Conservation (phyloP, 2,329 filamentous ascomycete genomes). For the Phaeosphaeriaceae sp. region DNA sequence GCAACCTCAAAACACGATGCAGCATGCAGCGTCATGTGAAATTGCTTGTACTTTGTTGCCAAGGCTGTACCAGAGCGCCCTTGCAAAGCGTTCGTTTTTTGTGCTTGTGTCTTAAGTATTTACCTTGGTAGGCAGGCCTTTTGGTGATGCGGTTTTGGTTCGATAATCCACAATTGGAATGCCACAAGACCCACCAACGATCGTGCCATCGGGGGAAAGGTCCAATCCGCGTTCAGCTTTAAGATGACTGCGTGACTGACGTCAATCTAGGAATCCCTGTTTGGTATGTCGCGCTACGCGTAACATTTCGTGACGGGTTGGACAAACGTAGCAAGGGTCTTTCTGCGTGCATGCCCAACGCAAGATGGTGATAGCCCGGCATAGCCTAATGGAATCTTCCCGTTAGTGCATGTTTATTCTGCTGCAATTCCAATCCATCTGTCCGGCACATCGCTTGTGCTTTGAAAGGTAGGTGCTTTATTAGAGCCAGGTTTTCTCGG, state of each 20-base stretch:
- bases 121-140: background rate
- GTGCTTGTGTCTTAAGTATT: background rate
- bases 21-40: too few species aligned
- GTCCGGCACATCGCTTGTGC: constrained; percentile 39
- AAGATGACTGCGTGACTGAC: constrained; percentile 1
- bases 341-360: constrained; percentile 27
- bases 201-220: background rate
- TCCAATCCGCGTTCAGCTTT: background rate
- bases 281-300: background rate
- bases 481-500: constrained; percentile 54
- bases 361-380: constrained; percentile 2
- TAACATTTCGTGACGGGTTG: background rate
- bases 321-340: constrained; percentile 13
- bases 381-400: constrained; percentile 12
- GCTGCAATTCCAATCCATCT: constrained; percentile 44
- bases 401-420: constrained; percentile 17
- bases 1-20: background rate
- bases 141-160: background rate
- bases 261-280: background rate
- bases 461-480: constrained; percentile 32
- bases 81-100: background rate
- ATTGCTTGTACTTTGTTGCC: background rate
- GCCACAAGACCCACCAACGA: background rate
- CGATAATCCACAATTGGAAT: background rate
- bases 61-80: background rate